A percentile compares a stretch with the other conserved stretches of the same genome.
Evolutionary conservation across 495 filamentous ascomycete species (phyloP).

Genomic region (Sphaerosporella brunnea): DNA sequence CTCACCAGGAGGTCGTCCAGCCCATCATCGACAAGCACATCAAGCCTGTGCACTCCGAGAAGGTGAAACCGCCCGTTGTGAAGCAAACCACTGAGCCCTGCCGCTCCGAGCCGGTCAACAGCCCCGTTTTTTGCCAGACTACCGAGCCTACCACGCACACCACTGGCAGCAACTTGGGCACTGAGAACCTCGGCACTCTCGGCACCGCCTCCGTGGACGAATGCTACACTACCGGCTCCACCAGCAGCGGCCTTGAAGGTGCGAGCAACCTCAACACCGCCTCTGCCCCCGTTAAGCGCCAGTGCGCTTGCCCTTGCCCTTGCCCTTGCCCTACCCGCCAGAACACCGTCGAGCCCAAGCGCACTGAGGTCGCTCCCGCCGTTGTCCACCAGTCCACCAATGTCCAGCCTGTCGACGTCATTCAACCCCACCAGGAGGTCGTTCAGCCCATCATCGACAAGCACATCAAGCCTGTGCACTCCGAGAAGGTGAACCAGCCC

Average conservation of each 20-base stretch:
- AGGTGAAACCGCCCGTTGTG: not conserved
- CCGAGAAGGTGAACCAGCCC: not conserved
- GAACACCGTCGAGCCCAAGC: not conserved
- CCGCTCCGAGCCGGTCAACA: no score
- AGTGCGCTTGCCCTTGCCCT: not conserved
- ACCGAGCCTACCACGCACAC: no score
- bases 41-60: not conserved
- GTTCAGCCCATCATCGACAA: constrained; percentile 1
- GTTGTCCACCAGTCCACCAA: not conserved
- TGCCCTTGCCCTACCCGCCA: not conserved
- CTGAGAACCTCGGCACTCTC: no score
- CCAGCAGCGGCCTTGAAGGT: no score
- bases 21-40: not conserved
- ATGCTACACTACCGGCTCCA: no score
- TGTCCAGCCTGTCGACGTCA: constrained; percentile 3
- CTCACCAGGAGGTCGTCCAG: constrained; percentile 1
- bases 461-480: not conserved
- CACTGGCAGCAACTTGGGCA: no score
- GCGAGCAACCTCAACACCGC: no score
- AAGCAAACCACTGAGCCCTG: not conserved
- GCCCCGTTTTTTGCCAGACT: no score
- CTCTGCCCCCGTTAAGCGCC: not conserved
- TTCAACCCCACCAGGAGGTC: constrained; percentile 1
- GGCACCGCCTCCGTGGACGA: no score
- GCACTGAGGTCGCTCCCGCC: not conserved